phyloP scores from a whole-genome alignment of 805 yeast species.

The Nakazawaea wickerhamii region DNA sequence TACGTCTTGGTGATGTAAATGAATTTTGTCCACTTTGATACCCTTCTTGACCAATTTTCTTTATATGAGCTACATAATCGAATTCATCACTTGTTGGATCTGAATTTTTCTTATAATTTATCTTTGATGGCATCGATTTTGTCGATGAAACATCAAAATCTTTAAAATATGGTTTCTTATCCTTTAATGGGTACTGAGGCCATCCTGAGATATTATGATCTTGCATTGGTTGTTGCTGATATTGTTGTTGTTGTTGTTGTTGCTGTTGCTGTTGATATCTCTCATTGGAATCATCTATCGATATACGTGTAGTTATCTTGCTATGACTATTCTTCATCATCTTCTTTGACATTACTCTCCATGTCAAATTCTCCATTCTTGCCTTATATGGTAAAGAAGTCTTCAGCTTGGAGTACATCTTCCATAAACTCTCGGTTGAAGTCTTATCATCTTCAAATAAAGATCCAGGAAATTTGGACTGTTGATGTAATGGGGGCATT shows the following conservation, averaged over 20 bases:
- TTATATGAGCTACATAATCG: constrained; percentile 61
- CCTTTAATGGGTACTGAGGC: constrained; percentile 8
- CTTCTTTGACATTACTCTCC: constrained; percentile 76
- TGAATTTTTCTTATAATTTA: constrained; percentile 1
- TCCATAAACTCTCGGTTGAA: constrained; percentile 50
- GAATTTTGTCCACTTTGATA: neutral
- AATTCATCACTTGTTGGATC: constrained; percentile 52
- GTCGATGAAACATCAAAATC: constrained; percentile 7
- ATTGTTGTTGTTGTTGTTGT: neutral
- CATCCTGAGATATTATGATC: constrained; percentile 3
- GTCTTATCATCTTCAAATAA: constrained; percentile 2
- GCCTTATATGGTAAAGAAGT: constrained; percentile 68
- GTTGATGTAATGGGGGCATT: neutral
- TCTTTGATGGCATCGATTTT: neutral
- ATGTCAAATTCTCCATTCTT: constrained; percentile 78
- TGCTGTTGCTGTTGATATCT: neutral
- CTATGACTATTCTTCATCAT: constrained; percentile 12
- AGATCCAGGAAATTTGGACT: neutral
- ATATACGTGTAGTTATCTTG: constrained; percentile 4
- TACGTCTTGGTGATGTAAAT: constrained; percentile 3
- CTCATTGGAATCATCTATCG: constrained; percentile 1
- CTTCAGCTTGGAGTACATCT: constrained; percentile 72
- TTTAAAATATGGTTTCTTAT: constrained; percentile 9
- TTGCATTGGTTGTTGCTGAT: neutral
- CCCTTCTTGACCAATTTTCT: constrained; percentile 44